These are phyloP conservation scores for Kazachstania martiniae DNA, from an alignment of 805 yeast genomes.

Conservation along the genomic window DNA sequence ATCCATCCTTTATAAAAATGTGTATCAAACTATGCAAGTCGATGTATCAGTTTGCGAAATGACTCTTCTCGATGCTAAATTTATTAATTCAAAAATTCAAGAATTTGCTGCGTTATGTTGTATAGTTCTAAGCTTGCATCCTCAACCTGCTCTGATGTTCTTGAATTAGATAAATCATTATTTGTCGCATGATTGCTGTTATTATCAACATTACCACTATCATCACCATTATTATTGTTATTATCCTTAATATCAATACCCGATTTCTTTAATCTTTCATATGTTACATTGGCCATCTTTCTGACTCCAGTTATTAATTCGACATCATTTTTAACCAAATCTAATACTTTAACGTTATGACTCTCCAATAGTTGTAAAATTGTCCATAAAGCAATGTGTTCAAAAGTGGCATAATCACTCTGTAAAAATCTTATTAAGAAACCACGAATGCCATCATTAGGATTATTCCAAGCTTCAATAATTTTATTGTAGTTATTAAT, in stretches of 20 bases:
- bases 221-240: conserved; percentile 9
- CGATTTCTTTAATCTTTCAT: conserved; percentile 21
- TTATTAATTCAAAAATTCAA: conserved; percentile 33
- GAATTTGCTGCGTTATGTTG: conserved; percentile 56
- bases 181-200: conserved; percentile 18
- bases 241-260: conserved; percentile 12
- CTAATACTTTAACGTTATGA: conserved; percentile 51
- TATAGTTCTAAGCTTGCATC: conserved; percentile 56
- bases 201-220: conserved; percentile 6
- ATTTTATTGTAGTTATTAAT: conserved; percentile 75
- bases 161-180: conserved; percentile 16
- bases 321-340: conserved; percentile 44
- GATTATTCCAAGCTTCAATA: conserved; percentile 64
- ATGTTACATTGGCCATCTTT: conserved; percentile 32
- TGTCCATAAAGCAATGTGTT: conserved; percentile 97
- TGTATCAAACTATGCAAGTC: no score
- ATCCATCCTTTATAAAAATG: no score
- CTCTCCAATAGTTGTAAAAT: conserved; percentile 86
- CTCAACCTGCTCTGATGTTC: conserved; percentile 35
- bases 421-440: conserved; percentile 72
- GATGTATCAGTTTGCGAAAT: not conserved
- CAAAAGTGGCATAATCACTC: conserved; percentile 85
- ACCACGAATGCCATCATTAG: conserved; percentile 77
- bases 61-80: not conserved
- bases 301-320: conserved; percentile 45